Evolutionary conservation across 805 yeast genomes (phyloP), one percentile per base, ranked within the genome.

Genomic region (Wickerhamomyces alni): DNA sequence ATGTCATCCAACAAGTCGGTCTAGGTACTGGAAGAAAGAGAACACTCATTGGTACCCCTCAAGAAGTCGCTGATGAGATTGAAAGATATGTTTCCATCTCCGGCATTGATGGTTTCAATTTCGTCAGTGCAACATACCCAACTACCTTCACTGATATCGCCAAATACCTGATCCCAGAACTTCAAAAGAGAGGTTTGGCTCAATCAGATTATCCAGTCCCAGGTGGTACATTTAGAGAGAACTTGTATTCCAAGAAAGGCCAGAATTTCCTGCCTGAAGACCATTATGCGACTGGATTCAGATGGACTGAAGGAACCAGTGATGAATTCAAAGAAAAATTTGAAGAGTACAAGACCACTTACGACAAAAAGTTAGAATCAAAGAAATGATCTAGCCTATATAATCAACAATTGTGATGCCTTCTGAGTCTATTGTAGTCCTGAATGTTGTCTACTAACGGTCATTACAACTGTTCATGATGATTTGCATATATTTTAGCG

Each of bases 101-200:
- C 9, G 69, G 61, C 21, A 58, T 69, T 11, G 72, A 69, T 43
- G 73, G 73, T 4, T 68, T 68, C 49, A 67, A 67, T 43, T 55
- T 67, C 35, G 61, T 62, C 4, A 55, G 60, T 43, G 60, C 65
- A 7, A 44, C 57, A 17, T 46, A 54, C 17, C 72, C 72, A 15
- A 63, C 58, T 2, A 47, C 66, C 4, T 63, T 63, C 42, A 63
- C 64, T 43, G 70, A 67, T 13, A 42, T 67, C 19, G 62, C 63
- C 22, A 61, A 66, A 15, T 44, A 40, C 17, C 48, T 66, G 35
- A 39, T 66, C 17, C 70, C 70, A 8, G 69, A 56, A 32, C 51
- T 66, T 30, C 55, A 57, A 42, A 38, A 36, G 18, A 51, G 67
- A 40, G 68, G 67, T 2, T 49, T 57, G 8, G 57, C 55, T 11